Evolutionary conservation across 768 basidiomycete species (phyloP).

Genomic region (Tremella fuciformis): DNA sequence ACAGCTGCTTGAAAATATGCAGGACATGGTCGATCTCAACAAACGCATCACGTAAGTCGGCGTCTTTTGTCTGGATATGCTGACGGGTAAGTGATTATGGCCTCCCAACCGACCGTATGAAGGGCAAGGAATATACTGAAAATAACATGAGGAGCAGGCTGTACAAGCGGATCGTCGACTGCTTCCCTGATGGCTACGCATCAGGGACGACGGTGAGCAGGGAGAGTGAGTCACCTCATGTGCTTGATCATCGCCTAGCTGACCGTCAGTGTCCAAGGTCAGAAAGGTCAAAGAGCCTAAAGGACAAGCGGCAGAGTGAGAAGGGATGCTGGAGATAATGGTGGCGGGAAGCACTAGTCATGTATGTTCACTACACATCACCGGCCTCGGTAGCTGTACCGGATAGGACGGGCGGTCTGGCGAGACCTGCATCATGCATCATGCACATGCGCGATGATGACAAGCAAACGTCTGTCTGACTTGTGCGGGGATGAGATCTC

Average conservation of each 20-base stretch:
- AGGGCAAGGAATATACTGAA: constrained; percentile 23
- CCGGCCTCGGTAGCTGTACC: no score
- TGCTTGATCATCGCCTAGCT: not conserved
- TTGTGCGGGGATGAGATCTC: not conserved
- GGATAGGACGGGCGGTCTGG: no score
- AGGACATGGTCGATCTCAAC: constrained; percentile 27
- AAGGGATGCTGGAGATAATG: no score
- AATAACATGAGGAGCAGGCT: constrained; percentile 13
- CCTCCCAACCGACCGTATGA: constrained; percentile 6
- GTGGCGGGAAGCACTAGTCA: no score
- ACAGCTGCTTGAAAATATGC: constrained; percentile 35
- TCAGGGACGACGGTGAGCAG: constrained; percentile 27
- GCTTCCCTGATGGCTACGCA: constrained; percentile 46
- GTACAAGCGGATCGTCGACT: constrained; percentile 35
- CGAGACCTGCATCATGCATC: not conserved
- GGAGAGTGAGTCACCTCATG: constrained; percentile 39
- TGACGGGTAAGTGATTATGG: not conserved
- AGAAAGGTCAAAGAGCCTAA: constrained; percentile 6
- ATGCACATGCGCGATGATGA: not conserved
- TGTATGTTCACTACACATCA: no score
- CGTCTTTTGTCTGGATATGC: not conserved
- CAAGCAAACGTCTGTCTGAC: no score
- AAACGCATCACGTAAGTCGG: constrained; percentile 22
- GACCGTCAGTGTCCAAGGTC: constrained; percentile 7
- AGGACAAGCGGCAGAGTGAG: no score